Conservation (phyloP, 2,329 filamentous ascomycete genomes). For the Colletotrichum filicis region DNA sequence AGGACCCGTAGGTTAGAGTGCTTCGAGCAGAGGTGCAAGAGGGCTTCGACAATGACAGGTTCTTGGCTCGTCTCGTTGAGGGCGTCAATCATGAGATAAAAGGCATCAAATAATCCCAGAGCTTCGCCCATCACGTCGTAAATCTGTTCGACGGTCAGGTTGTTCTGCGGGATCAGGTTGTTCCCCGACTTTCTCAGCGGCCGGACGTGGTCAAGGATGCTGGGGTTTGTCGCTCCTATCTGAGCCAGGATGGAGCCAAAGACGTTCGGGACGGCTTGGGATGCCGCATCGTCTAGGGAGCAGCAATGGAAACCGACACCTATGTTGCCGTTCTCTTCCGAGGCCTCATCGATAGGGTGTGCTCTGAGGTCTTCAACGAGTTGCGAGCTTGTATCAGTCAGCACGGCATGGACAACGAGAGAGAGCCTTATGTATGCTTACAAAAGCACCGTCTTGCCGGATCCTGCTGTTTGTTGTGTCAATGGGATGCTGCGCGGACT, state of each 20-base stretch:
- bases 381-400: slow-evolving; percentile 34
- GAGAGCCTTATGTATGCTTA: slow-evolving; percentile 4
- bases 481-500: neutral
- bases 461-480: slow-evolving; percentile 37
- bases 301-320: slow-evolving; percentile 40
- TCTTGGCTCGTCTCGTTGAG: slow-evolving; percentile 39
- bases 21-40: slow-evolving; percentile 35
- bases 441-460: slow-evolving; percentile 44
- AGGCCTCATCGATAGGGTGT: neutral
- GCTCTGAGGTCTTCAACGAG: slow-evolving; percentile 37
- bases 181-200: slow-evolving; percentile 29
- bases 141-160: slow-evolving; percentile 33
- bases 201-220: slow-evolving; percentile 35
- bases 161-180: slow-evolving; percentile 37
- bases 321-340: slow-evolving; percentile 15
- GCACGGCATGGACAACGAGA: neutral
- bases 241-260: slow-evolving; percentile 43
- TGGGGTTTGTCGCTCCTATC: slow-evolving; percentile 27
- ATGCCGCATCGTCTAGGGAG: slow-evolving; percentile 40
- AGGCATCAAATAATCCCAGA: slow-evolving; percentile 24
- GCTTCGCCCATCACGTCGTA: slow-evolving; percentile 28
- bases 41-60: slow-evolving; percentile 29
- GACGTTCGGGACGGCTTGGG: slow-evolving; percentile 41
- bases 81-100: slow-evolving; percentile 40
- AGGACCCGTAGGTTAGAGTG: slow-evolving; percentile 36